Evolutionary conservation across 441 rosid genomes (phyloP).

Genomic region (Syzygium syzygioides): DNA sequence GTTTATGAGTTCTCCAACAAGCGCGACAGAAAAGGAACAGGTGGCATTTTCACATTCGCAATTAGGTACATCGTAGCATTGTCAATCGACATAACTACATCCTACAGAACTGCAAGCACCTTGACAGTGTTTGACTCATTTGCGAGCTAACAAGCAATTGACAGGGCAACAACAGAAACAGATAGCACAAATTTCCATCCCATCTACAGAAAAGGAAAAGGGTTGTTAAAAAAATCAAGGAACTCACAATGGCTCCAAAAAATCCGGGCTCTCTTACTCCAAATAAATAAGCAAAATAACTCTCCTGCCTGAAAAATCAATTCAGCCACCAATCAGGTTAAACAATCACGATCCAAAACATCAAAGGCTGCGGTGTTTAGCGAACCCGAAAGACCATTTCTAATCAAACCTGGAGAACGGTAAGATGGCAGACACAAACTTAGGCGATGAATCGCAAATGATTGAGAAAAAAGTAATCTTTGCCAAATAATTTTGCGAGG

Average conservation of each 20-base stretch:
- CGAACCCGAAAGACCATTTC: background rate
- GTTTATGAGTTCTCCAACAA: background rate
- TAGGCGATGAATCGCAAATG: background rate
- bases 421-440: background rate
- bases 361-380: background rate
- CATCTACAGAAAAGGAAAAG: background rate
- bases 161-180: background rate
- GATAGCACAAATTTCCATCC: background rate
- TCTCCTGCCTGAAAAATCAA: constrained; percentile 63
- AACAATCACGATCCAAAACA: background rate
- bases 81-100: background rate
- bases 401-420: background rate
- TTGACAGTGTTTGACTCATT: background rate
- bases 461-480: background rate
- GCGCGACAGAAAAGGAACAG: background rate
- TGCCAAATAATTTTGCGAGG: background rate
- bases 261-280: constrained; percentile 83
- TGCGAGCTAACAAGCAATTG: background rate
- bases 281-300: constrained; percentile 86
- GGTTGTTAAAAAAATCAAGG: background rate
- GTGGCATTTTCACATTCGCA: background rate
- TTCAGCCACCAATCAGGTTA: background rate
- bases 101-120: background rate
- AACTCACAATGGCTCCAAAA: constrained; percentile 86
- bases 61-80: background rate